A percentile compares a stretch with the other conserved stretches of the same genome.
phyloP scores from a whole-genome alignment of 2,329 filamentous ascomycete species.

The Fusarium praegraminearum region DNA sequence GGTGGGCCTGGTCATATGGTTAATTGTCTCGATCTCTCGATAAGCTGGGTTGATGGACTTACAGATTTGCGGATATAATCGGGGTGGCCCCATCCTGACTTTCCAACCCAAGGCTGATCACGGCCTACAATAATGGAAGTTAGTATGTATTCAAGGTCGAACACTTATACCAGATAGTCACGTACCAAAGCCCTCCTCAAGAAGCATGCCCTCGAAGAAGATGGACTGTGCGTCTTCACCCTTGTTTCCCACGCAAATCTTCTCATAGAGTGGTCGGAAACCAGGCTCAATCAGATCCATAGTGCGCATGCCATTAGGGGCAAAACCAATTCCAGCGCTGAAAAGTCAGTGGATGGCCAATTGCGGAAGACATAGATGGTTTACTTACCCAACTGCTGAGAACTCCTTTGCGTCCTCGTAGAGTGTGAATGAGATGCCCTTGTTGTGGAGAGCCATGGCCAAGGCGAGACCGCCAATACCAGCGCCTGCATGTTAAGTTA shows the following conservation, averaged over 20 bases:
- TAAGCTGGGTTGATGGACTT: neutral
- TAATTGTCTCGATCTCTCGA: accelerated
- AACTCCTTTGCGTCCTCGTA: conserved; percentile 2
- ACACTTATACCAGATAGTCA: accelerated
- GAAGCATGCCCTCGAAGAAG: neutral
- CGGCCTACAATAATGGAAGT: neutral
- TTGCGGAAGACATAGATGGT: accelerated
- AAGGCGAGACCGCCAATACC: conserved; percentile 4
- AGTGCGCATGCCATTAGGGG: neutral
- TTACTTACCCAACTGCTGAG: neutral
- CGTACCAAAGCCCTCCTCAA: neutral
- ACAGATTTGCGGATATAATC: neutral
- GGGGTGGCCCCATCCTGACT: neutral
- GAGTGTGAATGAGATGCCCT: neutral
- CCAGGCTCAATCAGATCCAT: conserved; percentile 3
- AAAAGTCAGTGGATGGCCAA: too few relatives aligned
- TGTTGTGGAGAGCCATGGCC: conserved; percentile 3
- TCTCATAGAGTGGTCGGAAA: neutral
- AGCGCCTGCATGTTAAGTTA: neutral
- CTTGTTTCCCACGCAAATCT: neutral
- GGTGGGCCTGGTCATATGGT: neutral
- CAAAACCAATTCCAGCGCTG: neutral
- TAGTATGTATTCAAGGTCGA: neutral
- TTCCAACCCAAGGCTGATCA: neutral
- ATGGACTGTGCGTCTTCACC: neutral